Conservation (phyloP, 2,329 filamentous ascomycete species). For the Cladosporium sp. region DNA sequence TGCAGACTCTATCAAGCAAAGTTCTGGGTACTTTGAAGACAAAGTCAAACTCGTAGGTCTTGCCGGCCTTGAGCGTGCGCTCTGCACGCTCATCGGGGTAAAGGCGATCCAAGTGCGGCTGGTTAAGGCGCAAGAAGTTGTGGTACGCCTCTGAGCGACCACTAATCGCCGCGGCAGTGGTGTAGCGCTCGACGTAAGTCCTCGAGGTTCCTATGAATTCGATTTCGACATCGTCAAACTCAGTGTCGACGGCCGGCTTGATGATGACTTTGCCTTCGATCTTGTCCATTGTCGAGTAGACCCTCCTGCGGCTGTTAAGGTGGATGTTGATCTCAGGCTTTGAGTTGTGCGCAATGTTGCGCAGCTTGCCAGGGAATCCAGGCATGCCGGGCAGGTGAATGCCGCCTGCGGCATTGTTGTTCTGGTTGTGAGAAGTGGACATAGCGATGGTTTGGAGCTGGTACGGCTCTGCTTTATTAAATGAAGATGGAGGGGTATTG, state of each 20-base stretch:
- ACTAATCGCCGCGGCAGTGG: conserved; percentile 48
- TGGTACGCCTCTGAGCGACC: conserved; percentile 55
- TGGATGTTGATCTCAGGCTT: conserved; percentile 42
- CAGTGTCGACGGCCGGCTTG: conserved; percentile 47
- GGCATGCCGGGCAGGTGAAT: conserved; percentile 6
- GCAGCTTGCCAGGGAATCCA: conserved; percentile 16
- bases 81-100: conserved; percentile 42
- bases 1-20: conserved; percentile 57
- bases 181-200: conserved; percentile 53
- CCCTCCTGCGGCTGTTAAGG: conserved; percentile 36
- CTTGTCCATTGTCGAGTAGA: conserved; percentile 55
- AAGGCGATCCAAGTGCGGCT: conserved; percentile 52
- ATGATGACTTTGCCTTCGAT: conserved; percentile 53
- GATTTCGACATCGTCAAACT: conserved; percentile 57
- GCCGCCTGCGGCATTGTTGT: neutral
- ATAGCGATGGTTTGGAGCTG: conserved; percentile 6
- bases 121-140: conserved; percentile 58
- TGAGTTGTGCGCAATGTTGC: conserved; percentile 21
- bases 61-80: conserved; percentile 51
- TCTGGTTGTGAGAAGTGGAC: neutral
- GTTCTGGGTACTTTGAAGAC: conserved; percentile 59
- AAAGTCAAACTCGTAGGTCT: conserved; percentile 58
- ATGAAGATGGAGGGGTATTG: neutral
- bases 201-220: conserved; percentile 52
- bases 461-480: neutral